Evolutionary conservation across 257 asterid genomes (phyloP).

Genomic region (Solanum corneliomulleri): DNA sequence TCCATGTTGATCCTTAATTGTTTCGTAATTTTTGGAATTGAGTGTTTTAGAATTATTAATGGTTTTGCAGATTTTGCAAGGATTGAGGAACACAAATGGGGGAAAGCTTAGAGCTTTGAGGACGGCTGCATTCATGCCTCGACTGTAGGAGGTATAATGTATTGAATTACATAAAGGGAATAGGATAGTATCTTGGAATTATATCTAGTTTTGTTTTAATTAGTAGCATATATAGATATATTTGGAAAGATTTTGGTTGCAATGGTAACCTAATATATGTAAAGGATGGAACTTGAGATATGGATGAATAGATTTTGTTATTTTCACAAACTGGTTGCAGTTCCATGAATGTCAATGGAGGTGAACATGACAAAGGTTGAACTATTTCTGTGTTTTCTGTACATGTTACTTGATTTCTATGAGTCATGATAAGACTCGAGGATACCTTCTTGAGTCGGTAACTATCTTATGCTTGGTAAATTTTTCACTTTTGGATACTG

Average conservation of each 20-base stretch:
- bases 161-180: background rate
- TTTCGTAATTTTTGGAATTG: background rate
- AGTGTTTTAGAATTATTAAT: background rate
- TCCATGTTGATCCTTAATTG: background rate
- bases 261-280: background rate
- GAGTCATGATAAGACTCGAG: background rate
- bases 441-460: background rate
- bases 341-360: background rate
- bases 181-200: background rate
- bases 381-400: background rate
- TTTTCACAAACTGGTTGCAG: background rate
- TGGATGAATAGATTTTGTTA: background rate
- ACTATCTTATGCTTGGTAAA: background rate
- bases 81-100: background rate
- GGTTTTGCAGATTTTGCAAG: slow-evolving; percentile 1
- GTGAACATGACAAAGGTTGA: background rate
- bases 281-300: background rate
- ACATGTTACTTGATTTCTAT: background rate
- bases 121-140: background rate
- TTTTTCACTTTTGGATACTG: background rate
- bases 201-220: background rate
- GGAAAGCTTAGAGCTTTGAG: background rate
- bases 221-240: background rate
- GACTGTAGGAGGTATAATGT: slow-evolving; percentile 18
- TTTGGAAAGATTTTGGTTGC: background rate